These are phyloP conservation scores for Populus hybrid DNA, from an alignment of 441 rosid species.

Conservation along the genomic window DNA sequence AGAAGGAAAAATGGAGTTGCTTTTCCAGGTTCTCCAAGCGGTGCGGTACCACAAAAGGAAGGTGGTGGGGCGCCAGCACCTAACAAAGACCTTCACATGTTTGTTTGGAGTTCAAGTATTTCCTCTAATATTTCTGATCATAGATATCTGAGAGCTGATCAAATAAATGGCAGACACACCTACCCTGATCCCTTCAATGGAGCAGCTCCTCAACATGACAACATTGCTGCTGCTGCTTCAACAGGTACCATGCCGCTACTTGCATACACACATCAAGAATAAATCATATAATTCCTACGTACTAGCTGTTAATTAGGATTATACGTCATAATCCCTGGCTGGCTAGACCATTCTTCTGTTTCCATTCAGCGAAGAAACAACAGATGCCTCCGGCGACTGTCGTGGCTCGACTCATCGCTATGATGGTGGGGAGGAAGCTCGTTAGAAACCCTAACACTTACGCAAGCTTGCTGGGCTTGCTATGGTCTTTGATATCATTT, in stretches of 20 bases:
- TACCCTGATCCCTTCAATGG: not conserved
- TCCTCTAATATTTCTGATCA: not conserved
- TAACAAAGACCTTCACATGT: not conserved
- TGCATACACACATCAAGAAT: not conserved
- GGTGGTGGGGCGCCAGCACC: not conserved
- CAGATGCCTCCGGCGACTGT: constrained; percentile 81
- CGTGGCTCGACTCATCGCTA: constrained; percentile 72
- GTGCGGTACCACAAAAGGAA: not conserved
- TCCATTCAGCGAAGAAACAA: constrained; percentile 27
- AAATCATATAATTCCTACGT: not conserved
- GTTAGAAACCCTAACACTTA: constrained; percentile 80
- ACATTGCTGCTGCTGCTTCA: not conserved
- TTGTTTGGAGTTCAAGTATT: constrained; percentile 1
- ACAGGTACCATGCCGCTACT: not conserved
- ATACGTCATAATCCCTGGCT: not conserved
- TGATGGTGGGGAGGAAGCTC: constrained; percentile 90
- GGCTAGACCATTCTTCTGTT: not conserved
- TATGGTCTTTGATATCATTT: constrained; percentile 60
- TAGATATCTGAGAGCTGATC: not conserved
- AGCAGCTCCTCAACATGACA: not conserved
- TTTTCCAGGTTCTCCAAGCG: not conserved
- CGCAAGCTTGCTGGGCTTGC: constrained; percentile 72
- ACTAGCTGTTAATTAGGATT: not conserved
- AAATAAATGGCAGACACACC: not conserved
- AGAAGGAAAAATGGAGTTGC: not conserved